phyloP scores from a whole-genome alignment of 345 rosid species.

The Eucalyptus coolabah region DNA sequence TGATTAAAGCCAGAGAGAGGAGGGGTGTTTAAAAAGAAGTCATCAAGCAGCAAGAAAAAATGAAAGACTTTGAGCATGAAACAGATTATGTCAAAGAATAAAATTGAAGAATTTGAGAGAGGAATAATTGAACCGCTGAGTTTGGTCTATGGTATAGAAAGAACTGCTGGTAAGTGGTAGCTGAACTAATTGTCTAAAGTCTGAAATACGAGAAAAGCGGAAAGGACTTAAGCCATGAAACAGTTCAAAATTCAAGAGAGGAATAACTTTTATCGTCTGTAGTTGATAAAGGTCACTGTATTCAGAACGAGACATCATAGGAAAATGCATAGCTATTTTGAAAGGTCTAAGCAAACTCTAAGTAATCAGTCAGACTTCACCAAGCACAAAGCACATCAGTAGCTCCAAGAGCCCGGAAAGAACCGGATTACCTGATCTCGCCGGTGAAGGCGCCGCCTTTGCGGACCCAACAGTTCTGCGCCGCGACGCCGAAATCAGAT shows the following conservation, averaged over 20 bases:
- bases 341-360: background rate
- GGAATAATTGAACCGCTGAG: background rate
- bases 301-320: background rate
- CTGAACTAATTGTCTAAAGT: background rate
- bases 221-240: background rate
- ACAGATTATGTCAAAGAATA: background rate
- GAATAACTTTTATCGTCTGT: too few species aligned
- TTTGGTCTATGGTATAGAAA: background rate
- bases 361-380: background rate
- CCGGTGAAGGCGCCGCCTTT: slow-evolving; percentile 70
- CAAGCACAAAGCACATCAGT: background rate
- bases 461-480: slow-evolving; percentile 65
- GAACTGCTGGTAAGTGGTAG: background rate
- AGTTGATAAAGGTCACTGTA: background rate
- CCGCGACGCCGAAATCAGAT: slow-evolving; percentile 50
- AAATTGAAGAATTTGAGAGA: background rate
- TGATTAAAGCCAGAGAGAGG: background rate
- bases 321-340: background rate
- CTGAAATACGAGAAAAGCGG: background rate
- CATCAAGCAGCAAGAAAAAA: background rate
- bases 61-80: background rate
- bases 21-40: background rate
- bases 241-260: background rate
- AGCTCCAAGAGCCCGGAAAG: background rate
- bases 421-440: slow-evolving; percentile 41